Conservation (phyloP, 2,329 filamentous ascomycete species). For the Bipolaris cookei region DNA sequence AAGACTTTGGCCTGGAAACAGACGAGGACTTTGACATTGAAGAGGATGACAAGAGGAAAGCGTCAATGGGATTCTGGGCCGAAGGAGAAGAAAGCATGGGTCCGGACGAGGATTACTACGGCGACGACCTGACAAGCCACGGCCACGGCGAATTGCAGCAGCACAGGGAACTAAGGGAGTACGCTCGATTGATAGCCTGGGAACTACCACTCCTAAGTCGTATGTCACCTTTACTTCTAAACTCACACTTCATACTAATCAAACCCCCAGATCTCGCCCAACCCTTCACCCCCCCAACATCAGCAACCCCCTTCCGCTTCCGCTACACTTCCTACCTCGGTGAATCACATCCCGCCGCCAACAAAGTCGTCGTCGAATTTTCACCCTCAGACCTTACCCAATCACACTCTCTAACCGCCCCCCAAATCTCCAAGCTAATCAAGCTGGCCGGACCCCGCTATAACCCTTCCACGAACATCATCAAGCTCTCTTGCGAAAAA, state of each 20-base stretch:
- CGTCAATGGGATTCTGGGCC: slow-evolving; percentile 43
- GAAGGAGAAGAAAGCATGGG: slow-evolving; percentile 57
- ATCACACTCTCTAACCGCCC: slow-evolving; percentile 68
- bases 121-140: slow-evolving; percentile 82
- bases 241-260: background rate
- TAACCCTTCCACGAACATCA: slow-evolving; percentile 79
- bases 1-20: slow-evolving; percentile 24
- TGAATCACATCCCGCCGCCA: slow-evolving; percentile 86
- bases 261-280: slow-evolving; percentile 73
- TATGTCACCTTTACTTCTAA: slow-evolving; percentile 57
- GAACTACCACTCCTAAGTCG: slow-evolving; percentile 91
- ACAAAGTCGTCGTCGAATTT: slow-evolving; percentile 95
- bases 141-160: slow-evolving; percentile 88
- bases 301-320: slow-evolving; percentile 80
- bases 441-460: slow-evolving; percentile 87
- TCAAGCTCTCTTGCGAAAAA: slow-evolving; percentile 91
- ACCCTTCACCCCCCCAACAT: slow-evolving; percentile 75
- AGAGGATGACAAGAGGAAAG: slow-evolving; percentile 22
- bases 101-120: slow-evolving; percentile 69
- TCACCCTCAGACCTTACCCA: slow-evolving; percentile 74
- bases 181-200: slow-evolving; percentile 87
- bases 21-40: slow-evolving; percentile 38
- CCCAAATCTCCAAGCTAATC: slow-evolving; percentile 79
- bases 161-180: slow-evolving; percentile 86
- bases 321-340: slow-evolving; percentile 97